These are phyloP conservation scores for Starmera caribaea DNA, from an alignment of 805 yeast species.

Conservation along the genomic window DNA sequence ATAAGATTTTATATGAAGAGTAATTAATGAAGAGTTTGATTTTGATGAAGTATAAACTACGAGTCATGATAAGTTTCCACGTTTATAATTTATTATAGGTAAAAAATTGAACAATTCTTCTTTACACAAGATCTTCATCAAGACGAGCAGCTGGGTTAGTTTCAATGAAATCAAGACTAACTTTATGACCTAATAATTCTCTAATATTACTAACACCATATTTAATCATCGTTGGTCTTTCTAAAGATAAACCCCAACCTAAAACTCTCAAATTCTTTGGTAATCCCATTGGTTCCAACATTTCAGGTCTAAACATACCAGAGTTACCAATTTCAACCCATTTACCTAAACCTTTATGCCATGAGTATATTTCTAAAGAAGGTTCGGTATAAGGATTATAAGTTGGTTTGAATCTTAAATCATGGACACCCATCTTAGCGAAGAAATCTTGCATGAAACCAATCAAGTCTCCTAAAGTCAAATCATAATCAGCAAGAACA, in stretches of 20 bases:
- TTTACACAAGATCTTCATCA: constrained; percentile 51
- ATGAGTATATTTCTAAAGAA: constrained; percentile 92
- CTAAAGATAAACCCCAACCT: constrained; percentile 96
- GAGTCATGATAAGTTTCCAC: too few relatives aligned
- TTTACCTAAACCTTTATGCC: constrained; percentile 87
- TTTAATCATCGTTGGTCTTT: constrained; percentile 99
- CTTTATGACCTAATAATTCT: constrained; percentile 96
- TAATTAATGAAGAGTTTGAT: too few relatives aligned
- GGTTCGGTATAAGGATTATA: constrained; percentile 99
- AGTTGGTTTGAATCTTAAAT: constrained; percentile 95
- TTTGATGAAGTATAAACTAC: too few relatives aligned
- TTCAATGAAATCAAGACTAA: constrained; percentile 87
- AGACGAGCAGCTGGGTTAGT: constrained; percentile 96
- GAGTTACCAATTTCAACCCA: constrained; percentile 99
- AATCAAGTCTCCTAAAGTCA: constrained; percentile 91
- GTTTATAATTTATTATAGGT: not conserved
- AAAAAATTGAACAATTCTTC: not conserved
- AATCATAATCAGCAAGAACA: constrained; percentile 91
- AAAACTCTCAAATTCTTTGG: constrained; percentile 89
- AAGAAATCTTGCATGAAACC: constrained; percentile 98
- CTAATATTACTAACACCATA: constrained; percentile 93
- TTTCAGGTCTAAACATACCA: constrained; percentile 99
- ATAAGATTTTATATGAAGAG: too few relatives aligned
- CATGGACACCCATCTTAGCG: constrained; percentile 92
- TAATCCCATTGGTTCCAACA: constrained; percentile 97